These are phyloP conservation scores for Penicillium bovifimosum DNA, from an alignment of 495 filamentous ascomycete genomes.

Conservation along the genomic window DNA sequence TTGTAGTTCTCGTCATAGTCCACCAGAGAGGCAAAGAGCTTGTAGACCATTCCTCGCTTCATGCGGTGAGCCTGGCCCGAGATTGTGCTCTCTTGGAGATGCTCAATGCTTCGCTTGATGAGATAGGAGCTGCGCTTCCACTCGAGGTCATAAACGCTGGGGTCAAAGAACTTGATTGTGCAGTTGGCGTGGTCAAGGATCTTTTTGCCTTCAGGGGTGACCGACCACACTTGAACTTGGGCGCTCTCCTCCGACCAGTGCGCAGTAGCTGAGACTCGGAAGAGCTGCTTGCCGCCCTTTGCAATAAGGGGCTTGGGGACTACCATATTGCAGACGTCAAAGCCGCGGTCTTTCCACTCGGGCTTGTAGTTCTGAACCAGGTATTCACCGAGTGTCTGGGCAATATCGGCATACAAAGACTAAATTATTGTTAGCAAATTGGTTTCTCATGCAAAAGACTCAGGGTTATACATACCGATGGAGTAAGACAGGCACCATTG, in stretches of 20 bases:
- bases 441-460: not conserved
- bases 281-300: constrained; percentile 46
- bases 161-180: constrained; percentile 38
- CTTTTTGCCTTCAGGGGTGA: constrained; percentile 42
- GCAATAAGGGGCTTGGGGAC: constrained; percentile 69
- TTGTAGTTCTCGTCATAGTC: constrained; percentile 63
- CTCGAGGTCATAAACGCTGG: constrained; percentile 23
- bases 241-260: constrained; percentile 29
- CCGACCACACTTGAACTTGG: constrained; percentile 36
- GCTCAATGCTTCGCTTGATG: constrained; percentile 43
- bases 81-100: constrained; percentile 46
- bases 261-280: constrained; percentile 35
- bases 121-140: constrained; percentile 46
- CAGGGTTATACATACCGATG: constrained; percentile 38
- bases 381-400: constrained; percentile 66
- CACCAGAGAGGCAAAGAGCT: constrained; percentile 65
- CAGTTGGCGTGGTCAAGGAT: constrained; percentile 47
- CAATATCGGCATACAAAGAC: constrained; percentile 73
- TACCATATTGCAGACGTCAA: constrained; percentile 59
- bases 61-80: constrained; percentile 51
- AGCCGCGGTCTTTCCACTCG: constrained; percentile 45
- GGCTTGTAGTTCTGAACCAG: constrained; percentile 54
- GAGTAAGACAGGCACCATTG: constrained; percentile 55
- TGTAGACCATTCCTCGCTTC: constrained; percentile 69
- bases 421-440: constrained; percentile 6